Base-by-base conservation (phyloP, 257 asterid genomes). In the Lycium barbarum region DNA sequence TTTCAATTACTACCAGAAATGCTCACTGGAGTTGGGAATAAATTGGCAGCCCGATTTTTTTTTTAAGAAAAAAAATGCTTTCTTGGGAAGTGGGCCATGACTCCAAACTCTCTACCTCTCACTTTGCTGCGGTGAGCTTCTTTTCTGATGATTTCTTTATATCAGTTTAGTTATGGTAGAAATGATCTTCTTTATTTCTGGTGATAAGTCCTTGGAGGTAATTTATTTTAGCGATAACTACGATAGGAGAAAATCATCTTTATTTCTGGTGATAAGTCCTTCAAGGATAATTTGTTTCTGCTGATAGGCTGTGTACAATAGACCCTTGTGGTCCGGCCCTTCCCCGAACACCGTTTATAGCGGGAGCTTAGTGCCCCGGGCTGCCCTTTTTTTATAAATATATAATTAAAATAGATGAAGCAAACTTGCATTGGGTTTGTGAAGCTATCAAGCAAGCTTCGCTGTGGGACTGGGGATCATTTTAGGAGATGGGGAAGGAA, bases 21-120 rank as follows among this genome's bases (percentile, higher is more conserved):
- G 89, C 93, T 92, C 70, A 92, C 93, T 63, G 97, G 97, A 83
- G 89, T 88, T 88, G 91, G 94, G 90, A 96, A 95, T 79, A 92
- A 53, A 87, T 91, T 94, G 85, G 93, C 94, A 84, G 94, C 92
- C 80, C 85, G 89, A n/a, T 4, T 14, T n/a, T n/a, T 68, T 68
- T 68, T 14, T 14, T 13, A 68, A 38, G 67, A 94, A 86, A 38
- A 76, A 94, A 86, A 85, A 91, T 86, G 87, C 82, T 90, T 87
- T 88, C 78, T 68, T 38, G 78, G 26, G 26, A 68, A 68, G 36
- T 68, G 78, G 51, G 12, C 3, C 53, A 68, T 9, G 0, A 36
- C n/a, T 66, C 51, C 78, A 7, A 68, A 36, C 53, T 68, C 53
- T 68, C 51, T 15, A 13, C 22, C 51, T 68, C 38, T 36, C 78